Evolutionary conservation across 73 alveolate genomes (phyloP).

Genomic region (Strombidium stylifer): DNA sequence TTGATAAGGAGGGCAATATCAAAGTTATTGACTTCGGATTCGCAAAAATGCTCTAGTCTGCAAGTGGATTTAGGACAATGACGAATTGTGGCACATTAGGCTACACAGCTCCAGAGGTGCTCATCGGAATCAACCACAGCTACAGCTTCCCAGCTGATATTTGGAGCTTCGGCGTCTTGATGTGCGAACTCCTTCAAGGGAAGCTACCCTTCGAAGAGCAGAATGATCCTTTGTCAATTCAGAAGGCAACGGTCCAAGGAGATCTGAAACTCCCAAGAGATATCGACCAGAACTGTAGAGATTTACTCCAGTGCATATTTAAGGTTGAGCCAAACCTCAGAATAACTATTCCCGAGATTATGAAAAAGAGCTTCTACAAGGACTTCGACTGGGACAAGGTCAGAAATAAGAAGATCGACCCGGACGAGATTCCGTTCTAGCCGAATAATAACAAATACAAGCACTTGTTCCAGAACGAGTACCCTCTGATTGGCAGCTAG

Average conservation of each 20-base stretch:
- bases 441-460: conserved; percentile 23
- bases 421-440: conserved; percentile 13
- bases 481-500: conserved; percentile 6
- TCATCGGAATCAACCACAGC: conserved; percentile 15
- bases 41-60: conserved; percentile 51
- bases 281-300: conserved; percentile 20
- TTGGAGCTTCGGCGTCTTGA: conserved; percentile 26
- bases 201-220: conserved; percentile 11
- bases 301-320: not conserved
- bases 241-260: conserved; percentile 19
- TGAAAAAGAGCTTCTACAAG: conserved; percentile 9
- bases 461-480: conserved; percentile 9
- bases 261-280: conserved; percentile 29
- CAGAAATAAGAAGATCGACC: not conserved
- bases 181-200: conserved; percentile 34
- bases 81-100: conserved; percentile 50
- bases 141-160: conserved; percentile 16
- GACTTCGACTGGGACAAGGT: conserved; percentile 21
- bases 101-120: conserved; percentile 43
- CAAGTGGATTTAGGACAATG: not conserved
- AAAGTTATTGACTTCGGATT: conserved; percentile 83
- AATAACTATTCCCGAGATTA: conserved; percentile 10
- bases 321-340: conserved; percentile 23
- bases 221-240: conserved; percentile 18
- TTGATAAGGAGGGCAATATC: conserved; percentile 79